phyloP scores from a whole-genome alignment of 2,329 filamentous ascomycete species.

The Epichloe coenophiala region DNA sequence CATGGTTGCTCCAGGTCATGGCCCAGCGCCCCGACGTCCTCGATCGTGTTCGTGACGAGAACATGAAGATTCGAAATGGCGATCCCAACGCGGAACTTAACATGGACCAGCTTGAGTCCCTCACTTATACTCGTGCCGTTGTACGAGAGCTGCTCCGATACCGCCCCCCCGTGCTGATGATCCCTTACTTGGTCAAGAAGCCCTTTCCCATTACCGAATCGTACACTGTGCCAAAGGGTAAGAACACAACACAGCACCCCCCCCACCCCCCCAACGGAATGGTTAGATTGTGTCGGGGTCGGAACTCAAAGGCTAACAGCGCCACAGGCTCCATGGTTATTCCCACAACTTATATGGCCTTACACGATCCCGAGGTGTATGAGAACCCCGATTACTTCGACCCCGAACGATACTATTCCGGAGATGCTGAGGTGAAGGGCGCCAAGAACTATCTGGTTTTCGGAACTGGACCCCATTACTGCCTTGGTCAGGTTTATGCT shows the following conservation, averaged over 20 bases:
- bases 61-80: no score
- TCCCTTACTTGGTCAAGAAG: constrained; percentile 91
- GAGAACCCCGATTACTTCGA: constrained; percentile 78
- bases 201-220: constrained; percentile 75
- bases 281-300: neutral
- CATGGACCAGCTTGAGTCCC: no score
- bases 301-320: neutral
- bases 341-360: constrained; percentile 77
- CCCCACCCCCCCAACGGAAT: neutral
- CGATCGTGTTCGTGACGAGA: no score
- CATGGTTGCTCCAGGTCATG: no score
- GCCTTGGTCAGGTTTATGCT: constrained; percentile 85
- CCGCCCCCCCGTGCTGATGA: constrained; percentile 60
- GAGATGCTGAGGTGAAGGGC: constrained; percentile 72
- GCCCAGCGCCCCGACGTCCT: no score
- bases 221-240: constrained; percentile 86
- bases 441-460: constrained; percentile 96
- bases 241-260: constrained; percentile 8
- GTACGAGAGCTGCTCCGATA: no score
- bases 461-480: constrained; percentile 91
- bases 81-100: no score
- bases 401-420: constrained; percentile 81
- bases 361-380: constrained; percentile 88
- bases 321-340: constrained; percentile 72
- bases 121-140: no score